These are phyloP conservation scores for Metschnikowia drakensbergensis DNA, from an alignment of 805 yeast species.

Conservation along the genomic window DNA sequence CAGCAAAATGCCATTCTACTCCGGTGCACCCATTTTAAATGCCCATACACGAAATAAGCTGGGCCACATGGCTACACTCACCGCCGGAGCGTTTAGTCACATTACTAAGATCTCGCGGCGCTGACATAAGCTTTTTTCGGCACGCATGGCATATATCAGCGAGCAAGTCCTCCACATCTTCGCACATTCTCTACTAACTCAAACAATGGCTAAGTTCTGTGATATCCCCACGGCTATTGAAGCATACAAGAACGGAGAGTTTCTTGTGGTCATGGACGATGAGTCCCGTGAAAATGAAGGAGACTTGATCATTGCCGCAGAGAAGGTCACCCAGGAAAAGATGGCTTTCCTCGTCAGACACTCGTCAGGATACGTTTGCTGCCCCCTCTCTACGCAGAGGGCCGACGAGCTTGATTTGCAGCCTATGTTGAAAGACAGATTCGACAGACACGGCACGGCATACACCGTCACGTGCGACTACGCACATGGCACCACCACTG, in stretches of 20 bases:
- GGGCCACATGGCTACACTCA: no score
- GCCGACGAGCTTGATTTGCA: constrained; percentile 83
- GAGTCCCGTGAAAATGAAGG: constrained; percentile 97
- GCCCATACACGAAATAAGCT: no score
- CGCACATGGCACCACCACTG: constrained; percentile 89
- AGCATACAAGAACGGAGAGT: constrained; percentile 68
- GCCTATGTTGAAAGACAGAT: constrained; percentile 56
- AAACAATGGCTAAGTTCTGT: constrained; percentile 33
- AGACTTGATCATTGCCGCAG: constrained; percentile 92
- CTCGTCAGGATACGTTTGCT: constrained; percentile 91
- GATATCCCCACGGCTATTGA: constrained; percentile 68
- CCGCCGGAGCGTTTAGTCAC: not conserved
- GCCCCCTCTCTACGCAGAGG: constrained; percentile 69
- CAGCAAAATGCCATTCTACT: no score
- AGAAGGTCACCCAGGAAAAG: constrained; percentile 67
- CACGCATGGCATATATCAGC: constrained; percentile 2
- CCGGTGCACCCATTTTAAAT: no score
- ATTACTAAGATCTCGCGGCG: constrained; percentile 1
- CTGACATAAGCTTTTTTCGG: constrained; percentile 2
- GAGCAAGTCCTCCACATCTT: not conserved
- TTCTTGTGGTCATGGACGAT: constrained; percentile 94
- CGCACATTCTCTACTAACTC: not conserved
- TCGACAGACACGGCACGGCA: constrained; percentile 94
- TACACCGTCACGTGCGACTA: constrained; percentile 90
- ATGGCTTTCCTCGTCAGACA: constrained; percentile 93